Conservation (phyloP, 1,139 yeast genomes). For the Yamadazyma spencermartinsiae region DNA sequence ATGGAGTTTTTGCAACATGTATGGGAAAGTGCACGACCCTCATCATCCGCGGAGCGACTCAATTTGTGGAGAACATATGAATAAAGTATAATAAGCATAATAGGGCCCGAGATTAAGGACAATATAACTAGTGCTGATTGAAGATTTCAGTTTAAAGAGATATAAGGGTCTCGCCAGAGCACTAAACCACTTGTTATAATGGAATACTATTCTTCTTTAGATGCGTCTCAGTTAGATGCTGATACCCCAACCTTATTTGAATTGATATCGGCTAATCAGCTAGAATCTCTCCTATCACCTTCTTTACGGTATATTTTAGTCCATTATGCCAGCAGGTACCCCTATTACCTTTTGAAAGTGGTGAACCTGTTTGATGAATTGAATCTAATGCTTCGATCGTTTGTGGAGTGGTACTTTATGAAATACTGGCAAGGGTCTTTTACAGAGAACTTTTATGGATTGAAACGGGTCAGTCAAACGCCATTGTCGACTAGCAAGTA, state of each 20-base stretch:
- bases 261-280: slow-evolving; percentile 75
- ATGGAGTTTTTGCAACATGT: too few species aligned
- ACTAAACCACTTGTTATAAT: too few species aligned
- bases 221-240: slow-evolving; percentile 72
- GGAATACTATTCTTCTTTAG: slow-evolving; percentile 83
- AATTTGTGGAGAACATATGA: too few species aligned
- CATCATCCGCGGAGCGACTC: too few species aligned
- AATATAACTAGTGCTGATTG: too few species aligned
- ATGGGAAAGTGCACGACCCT: too few species aligned
- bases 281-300: slow-evolving; percentile 77
- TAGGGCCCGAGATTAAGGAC: too few species aligned
- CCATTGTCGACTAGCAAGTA: slow-evolving; percentile 34
- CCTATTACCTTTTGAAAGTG: slow-evolving; percentile 61
- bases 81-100: too few species aligned
- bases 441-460: slow-evolving; percentile 89
- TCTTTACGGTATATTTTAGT: slow-evolving; percentile 79
- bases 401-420: slow-evolving; percentile 75
- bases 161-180: too few species aligned
- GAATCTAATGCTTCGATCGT: slow-evolving; percentile 58
- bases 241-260: slow-evolving; percentile 83
- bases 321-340: slow-evolving; percentile 78
- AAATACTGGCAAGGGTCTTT: slow-evolving; percentile 81
- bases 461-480: slow-evolving; percentile 60
- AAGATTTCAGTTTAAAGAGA: too few species aligned
- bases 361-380: slow-evolving; percentile 79